A percentile compares a stretch with the other conserved stretches of the same genome.
Evolutionary conservation across 768 basidiomycete genomes (phyloP).

Genomic region (Lactarius sanguifluus): DNA sequence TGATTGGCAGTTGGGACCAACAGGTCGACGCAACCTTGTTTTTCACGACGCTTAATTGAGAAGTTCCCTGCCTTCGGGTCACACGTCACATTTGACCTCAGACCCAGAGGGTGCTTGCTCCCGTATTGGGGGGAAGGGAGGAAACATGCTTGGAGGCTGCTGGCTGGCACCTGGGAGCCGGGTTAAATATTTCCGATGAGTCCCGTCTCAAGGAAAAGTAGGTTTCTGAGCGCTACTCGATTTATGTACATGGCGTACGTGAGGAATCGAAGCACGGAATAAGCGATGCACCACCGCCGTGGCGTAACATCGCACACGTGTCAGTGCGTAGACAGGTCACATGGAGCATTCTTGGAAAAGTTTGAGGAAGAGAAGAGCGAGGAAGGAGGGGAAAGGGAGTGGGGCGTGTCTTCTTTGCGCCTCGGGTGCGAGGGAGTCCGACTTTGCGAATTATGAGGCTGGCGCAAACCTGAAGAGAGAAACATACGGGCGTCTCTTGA

Average conservation of each 20-base stretch:
- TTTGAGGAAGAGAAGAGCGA: background rate
- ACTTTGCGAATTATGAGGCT: background rate
- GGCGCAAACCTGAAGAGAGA: background rate
- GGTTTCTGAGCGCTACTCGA: slow-evolving; percentile 11
- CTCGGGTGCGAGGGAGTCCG: background rate
- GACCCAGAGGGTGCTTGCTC: background rate
- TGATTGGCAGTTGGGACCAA: background rate
- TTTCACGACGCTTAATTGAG: background rate
- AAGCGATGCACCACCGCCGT: slow-evolving; percentile 15
- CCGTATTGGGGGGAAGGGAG: background rate
- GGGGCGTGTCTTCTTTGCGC: background rate
- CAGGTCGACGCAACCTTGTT: background rate
- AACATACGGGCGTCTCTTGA: background rate
- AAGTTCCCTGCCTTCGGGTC: background rate
- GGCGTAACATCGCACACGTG: slow-evolving; percentile 16
- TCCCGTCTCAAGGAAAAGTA: background rate
- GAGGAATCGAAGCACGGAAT: slow-evolving; percentile 20
- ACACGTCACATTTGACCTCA: background rate
- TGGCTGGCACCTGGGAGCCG: background rate
- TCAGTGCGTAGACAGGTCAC: slow-evolving; percentile 2
- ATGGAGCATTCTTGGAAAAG: background rate
- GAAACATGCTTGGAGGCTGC: background rate
- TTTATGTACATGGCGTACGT: slow-evolving; percentile 20
- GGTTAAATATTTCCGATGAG: background rate
- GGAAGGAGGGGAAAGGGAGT: background rate